These are phyloP conservation scores for Tolypocladium inflatum DNA, from an alignment of 2,329 filamentous ascomycete species.

Conservation along the genomic window DNA sequence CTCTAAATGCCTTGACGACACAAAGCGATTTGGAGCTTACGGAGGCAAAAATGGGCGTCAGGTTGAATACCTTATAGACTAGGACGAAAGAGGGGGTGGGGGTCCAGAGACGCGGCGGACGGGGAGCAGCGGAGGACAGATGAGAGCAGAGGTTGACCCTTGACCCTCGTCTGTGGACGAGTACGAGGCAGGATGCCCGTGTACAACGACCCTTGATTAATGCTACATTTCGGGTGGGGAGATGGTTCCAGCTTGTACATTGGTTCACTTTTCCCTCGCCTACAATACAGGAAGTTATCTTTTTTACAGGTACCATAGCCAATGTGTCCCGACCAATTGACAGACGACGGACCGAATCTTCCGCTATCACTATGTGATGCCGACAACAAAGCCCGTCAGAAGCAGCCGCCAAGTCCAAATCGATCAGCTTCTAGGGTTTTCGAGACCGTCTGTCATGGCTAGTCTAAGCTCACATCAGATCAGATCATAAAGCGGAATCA, in stretches of 20 bases:
- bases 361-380: not conserved
- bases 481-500: not conserved
- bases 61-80: slow-evolving; percentile 10
- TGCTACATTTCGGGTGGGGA: slow-evolving; percentile 22
- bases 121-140: not conserved
- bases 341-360: no score
- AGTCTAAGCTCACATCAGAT: not conserved
- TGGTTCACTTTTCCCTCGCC: slow-evolving; percentile 12
- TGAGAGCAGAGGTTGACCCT: not conserved
- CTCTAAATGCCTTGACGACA: slow-evolving; percentile 45
- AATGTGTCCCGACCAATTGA: not conserved
- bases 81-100: not conserved
- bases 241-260: slow-evolving; percentile 18
- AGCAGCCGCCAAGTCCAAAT: not conserved
- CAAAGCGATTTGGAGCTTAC: not conserved
- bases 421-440: not conserved
- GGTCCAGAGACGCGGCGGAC: not conserved
- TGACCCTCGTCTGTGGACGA: slow-evolving; percentile 8
- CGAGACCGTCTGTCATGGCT: not conserved
- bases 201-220: slow-evolving; percentile 34
- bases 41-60: slow-evolving; percentile 2
- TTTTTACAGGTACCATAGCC: not conserved
- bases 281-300: slow-evolving; percentile 9
- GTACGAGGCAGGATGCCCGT: slow-evolving; percentile 22
- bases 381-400: not conserved